Evolutionary conservation across 805 yeast genomes (phyloP).

Genomic region (Cyberlindnera petersonii): DNA sequence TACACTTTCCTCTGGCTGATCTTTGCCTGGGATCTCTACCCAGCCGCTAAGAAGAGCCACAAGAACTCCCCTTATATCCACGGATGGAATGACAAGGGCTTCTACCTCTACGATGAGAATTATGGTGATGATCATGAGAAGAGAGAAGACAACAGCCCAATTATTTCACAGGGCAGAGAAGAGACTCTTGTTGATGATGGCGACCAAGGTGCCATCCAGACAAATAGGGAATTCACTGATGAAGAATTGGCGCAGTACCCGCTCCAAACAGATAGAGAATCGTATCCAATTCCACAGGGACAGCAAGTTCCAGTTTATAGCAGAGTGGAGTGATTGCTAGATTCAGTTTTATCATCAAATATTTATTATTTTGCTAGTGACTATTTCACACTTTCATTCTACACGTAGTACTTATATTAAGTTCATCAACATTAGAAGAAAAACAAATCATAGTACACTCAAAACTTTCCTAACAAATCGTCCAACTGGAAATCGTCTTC

Average conservation of each 20-base stretch:
- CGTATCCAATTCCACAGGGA: constrained; percentile 27
- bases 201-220: background rate
- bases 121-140: constrained; percentile 14
- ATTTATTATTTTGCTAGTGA: background rate
- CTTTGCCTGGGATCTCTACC: constrained; percentile 66
- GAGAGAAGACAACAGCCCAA: background rate
- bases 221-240: constrained; percentile 23
- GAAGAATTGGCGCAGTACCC: constrained; percentile 25
- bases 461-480: too few species aligned
- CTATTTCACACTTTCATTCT: too few species aligned
- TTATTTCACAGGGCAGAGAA: constrained; percentile 1
- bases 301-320: constrained; percentile 16
- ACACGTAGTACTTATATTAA: too few species aligned
- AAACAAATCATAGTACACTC: too few species aligned
- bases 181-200: constrained; percentile 10
- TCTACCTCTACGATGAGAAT: constrained; percentile 23
- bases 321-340: background rate
- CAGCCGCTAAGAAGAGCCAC: constrained; percentile 44
- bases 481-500: too few species aligned
- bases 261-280: constrained; percentile 10
- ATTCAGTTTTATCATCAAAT: background rate
- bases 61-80: constrained; percentile 23
- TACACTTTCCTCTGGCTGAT: constrained; percentile 66
- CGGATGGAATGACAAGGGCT: constrained; percentile 24
- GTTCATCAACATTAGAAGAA: too few species aligned